Conservation (phyloP, 495 filamentous ascomycete genomes). For the Penicillium longicatenatum region DNA sequence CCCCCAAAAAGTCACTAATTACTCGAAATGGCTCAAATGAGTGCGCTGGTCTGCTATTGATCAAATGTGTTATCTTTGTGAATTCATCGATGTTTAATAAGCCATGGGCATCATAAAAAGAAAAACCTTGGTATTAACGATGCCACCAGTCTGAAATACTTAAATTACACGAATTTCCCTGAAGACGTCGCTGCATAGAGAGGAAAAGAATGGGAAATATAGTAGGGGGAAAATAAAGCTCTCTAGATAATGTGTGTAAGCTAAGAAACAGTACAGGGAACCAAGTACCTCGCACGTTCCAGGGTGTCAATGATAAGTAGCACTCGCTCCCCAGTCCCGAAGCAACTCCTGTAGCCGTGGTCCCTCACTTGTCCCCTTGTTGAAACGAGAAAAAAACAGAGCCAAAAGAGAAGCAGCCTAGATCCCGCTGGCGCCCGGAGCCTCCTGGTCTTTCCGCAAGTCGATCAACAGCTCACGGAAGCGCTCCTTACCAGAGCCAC, state of each 20-base stretch:
- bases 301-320: not conserved
- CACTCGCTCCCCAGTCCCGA: not conserved
- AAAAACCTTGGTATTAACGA: slow-evolving; percentile 30
- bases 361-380: not conserved
- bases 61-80: not conserved
- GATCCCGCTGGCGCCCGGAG: slow-evolving; percentile 68
- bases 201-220: slow-evolving; percentile 31
- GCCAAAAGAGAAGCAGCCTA: slow-evolving; percentile 24
- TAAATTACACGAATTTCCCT: slow-evolving; percentile 33
- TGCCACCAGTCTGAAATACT: slow-evolving; percentile 28
- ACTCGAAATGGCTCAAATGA: slow-evolving; percentile 2
- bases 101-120: not conserved
- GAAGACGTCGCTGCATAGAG: slow-evolving; percentile 33
- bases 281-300: slow-evolving; percentile 6
- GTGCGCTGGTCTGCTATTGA: slow-evolving; percentile 13
- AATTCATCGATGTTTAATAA: not conserved
- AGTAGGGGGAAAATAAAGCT: slow-evolving; percentile 13
- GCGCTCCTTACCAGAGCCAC: slow-evolving; percentile 87
- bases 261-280: slow-evolving; percentile 16
- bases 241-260: slow-evolving; percentile 18
- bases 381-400: not conserved
- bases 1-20: slow-evolving; percentile 5
- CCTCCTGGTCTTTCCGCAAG: slow-evolving; percentile 91
- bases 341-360: slow-evolving; percentile 4
- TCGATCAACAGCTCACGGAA: slow-evolving; percentile 91